phyloP scores from a whole-genome alignment of 1,284 basidiomycete genomes.

The Malassezia caprae region DNA sequence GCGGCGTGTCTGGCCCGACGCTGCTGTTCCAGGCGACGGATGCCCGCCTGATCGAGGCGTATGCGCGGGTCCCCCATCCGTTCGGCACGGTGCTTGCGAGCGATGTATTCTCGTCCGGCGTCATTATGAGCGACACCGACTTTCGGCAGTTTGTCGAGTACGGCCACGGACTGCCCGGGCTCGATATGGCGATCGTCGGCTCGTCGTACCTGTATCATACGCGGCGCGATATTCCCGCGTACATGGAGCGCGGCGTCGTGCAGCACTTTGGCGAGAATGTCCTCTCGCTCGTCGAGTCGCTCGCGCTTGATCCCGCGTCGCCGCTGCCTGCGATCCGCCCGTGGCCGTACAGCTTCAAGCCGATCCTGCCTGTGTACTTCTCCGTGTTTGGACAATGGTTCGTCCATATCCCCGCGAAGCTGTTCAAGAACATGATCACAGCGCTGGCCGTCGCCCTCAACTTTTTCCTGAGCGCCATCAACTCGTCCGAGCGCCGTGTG shows the following conservation, averaged over 20 bases:
- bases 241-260: conserved; percentile 65
- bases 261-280: conserved; percentile 88
- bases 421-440: conserved; percentile 41
- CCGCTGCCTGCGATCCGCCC: conserved; percentile 26
- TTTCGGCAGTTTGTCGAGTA: conserved; percentile 79
- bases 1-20: conserved; percentile 76
- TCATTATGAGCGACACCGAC: conserved; percentile 58
- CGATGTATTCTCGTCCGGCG: conserved; percentile 84
- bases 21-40: conserved; percentile 93
- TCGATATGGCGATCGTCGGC: conserved; percentile 81
- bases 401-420: conserved; percentile 53
- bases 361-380: conserved; percentile 62
- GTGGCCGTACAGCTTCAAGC: conserved; percentile 17
- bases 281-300: conserved; percentile 67
- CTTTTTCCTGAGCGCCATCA: conserved; percentile 42
- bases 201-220: conserved; percentile 91
- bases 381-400: conserved; percentile 48
- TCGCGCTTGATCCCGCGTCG: conserved; percentile 50
- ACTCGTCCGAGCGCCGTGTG: conserved; percentile 44
- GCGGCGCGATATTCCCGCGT: conserved; percentile 69
- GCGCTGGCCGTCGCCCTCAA: conserved; percentile 37
- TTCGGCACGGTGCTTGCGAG: conserved; percentile 84
- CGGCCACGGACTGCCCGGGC: conserved; percentile 51
- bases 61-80: conserved; percentile 74
- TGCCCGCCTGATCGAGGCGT: conserved; percentile 83